These are phyloP conservation scores for Neofusicoccum umdonicola DNA, from an alignment of 2,329 filamentous ascomycete species.

Conservation along the genomic window DNA sequence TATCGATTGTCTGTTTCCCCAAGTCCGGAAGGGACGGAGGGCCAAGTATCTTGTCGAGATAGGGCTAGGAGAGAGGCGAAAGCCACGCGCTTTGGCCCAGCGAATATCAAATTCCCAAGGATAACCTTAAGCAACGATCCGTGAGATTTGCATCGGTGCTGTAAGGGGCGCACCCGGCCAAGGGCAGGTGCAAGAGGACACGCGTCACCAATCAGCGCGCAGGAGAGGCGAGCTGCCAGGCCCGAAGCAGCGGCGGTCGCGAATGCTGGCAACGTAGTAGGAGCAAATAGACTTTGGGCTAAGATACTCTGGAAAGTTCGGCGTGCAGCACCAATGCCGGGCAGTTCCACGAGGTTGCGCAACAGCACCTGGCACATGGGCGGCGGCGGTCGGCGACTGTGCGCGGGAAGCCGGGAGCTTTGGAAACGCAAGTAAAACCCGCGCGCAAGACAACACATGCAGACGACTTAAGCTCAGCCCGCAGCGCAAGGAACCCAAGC, in stretches of 20 bases:
- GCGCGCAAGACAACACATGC: constrained; percentile 8
- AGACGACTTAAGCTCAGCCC: constrained; percentile 14
- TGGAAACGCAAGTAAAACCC: not conserved
- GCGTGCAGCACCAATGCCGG: constrained; percentile 1
- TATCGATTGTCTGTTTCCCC: not conserved
- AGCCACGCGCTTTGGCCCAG: not conserved
- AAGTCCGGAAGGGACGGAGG: not conserved
- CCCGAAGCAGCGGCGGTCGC: constrained; percentile 1
- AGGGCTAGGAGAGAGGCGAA: constrained; percentile 1
- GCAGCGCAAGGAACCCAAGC: constrained; percentile 14
- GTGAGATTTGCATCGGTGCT: not conserved
- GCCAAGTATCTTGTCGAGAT: constrained; percentile 3
- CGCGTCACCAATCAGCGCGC: constrained; percentile 3
- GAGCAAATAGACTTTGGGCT: constrained; percentile 13
- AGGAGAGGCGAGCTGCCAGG: not conserved
- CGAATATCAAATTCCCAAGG: constrained; percentile 8
- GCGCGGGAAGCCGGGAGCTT: not conserved
- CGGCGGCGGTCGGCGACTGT: not conserved
- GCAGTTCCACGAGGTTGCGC: not conserved
- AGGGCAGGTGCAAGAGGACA: not conserved
- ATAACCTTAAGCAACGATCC: not conserved
- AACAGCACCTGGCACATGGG: constrained; percentile 5
- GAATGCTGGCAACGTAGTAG: not conserved
- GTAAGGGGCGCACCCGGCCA: not conserved
- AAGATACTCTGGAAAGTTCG: constrained; percentile 12